Percentiles rank a stretch among this genome's conserved stretches.
These are phyloP conservation scores for Turritis glabra DNA, from an alignment of 345 rosid species.

Conservation along the genomic window DNA sequence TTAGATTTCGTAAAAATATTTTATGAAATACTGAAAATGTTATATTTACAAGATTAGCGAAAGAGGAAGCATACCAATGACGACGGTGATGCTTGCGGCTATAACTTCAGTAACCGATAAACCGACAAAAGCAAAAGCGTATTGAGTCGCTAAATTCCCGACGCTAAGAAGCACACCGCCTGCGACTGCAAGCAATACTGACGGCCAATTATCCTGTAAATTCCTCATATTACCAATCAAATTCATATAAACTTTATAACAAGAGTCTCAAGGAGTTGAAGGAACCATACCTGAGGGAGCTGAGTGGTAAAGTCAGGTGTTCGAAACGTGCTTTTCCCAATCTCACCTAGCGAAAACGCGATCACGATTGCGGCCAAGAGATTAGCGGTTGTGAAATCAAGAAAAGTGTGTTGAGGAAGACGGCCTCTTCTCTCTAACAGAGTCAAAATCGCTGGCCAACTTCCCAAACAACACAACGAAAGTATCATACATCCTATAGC, in stretches of 20 bases:
- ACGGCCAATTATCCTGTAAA: slow-evolving; percentile 76
- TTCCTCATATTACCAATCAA: background rate
- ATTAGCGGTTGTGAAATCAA: slow-evolving; percentile 82
- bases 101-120: slow-evolving; percentile 80
- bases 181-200: slow-evolving; percentile 71
- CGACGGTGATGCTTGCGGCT: slow-evolving; percentile 75
- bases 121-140: slow-evolving; percentile 83
- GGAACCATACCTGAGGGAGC: slow-evolving; percentile 56
- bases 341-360: slow-evolving; percentile 80
- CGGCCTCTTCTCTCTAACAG: slow-evolving; percentile 82
- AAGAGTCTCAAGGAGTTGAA: background rate
- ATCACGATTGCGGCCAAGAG: slow-evolving; percentile 73
- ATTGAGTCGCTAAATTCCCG: slow-evolving; percentile 75
- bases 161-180: slow-evolving; percentile 81
- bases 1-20: too few relatives aligned
- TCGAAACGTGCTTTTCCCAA: slow-evolving; percentile 45
- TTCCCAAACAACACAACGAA: slow-evolving; percentile 69
- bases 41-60: background rate
- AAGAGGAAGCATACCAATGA: slow-evolving; percentile 51
- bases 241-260: background rate
- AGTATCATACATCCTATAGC: slow-evolving; percentile 86
- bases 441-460: slow-evolving; percentile 87
- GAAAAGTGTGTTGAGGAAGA: slow-evolving; percentile 90
- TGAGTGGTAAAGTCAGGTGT: slow-evolving; percentile 68
- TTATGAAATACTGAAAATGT: too few relatives aligned